Base-by-base conservation (phyloP, 2,329 filamentous ascomycete species). In the Hymenoscyphus scutula region DNA sequence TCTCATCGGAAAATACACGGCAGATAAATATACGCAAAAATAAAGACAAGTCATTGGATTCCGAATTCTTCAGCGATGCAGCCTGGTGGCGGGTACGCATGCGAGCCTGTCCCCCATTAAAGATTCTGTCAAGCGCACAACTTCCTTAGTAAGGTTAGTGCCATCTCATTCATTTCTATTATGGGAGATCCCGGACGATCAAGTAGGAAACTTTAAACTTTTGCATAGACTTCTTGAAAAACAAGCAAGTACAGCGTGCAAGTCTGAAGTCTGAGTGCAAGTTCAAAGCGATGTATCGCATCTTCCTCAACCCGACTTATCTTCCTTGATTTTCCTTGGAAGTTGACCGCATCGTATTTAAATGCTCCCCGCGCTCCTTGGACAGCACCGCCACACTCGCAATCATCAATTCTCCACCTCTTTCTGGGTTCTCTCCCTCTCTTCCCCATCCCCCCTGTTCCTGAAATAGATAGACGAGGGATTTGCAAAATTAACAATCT, bases 401-500 rank as follows among this genome's bases (percentile, higher is more conserved):
- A n/a, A 45, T 19, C n/a, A 5, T 45, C 7, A 15, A n/a, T 4
- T 5, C 13, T 45, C 15, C 38, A 19, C 17, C 38, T 45, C 38
- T n/a, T 45, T n/a, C 17, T n/a, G 10, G 30, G 6, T 11, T 41
- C 4, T 11, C 37, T 34, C 48, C 54, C 11, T 32, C 19, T 15
- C n/a, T 53, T 51, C 48, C 37, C 58, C 17, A 19, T n/a, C n/a
- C n/a, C n/a, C n/a, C 8, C 5, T 29, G 32, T 30, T 54, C 48
- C 51, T 59, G 53, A 59, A 56, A 61, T 62, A 59, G 62, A 48
- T 23, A 61, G 34, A n/a, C 59, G 62, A 64, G 62, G 61, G 25
- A 53, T 51, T 41, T 48, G 56, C 56, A 29, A 55, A 34, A n/a
- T 34, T 55, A 34, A 58, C 54, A 62, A 45, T 29, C 51, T 54